Conservation (phyloP, 345 rosid species). For the Boechera retrofracta region DNA sequence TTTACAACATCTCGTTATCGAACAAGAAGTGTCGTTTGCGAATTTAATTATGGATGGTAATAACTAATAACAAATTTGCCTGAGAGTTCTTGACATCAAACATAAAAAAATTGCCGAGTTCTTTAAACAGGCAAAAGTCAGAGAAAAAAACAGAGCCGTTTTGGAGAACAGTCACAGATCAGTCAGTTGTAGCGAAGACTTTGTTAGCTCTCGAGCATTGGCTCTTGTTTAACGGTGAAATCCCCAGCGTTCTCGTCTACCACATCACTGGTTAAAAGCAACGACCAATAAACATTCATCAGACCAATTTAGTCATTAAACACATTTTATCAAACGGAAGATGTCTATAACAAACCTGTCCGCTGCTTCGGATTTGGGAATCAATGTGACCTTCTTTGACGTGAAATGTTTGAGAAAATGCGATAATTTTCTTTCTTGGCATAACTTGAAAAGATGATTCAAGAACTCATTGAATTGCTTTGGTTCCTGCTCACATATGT, state of each 20-base stretch:
- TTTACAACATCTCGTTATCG: too few species aligned
- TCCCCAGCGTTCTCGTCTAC: conserved; percentile 62
- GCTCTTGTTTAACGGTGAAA: conserved; percentile 54
- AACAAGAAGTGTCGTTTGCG: not conserved
- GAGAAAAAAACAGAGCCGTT: not conserved
- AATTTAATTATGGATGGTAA: not conserved
- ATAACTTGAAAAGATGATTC: conserved; percentile 46
- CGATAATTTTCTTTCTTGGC: conserved; percentile 48
- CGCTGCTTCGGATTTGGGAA: conserved; percentile 77
- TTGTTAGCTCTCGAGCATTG: conserved; percentile 41
- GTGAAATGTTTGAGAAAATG: conserved; percentile 56
- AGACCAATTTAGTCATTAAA: not conserved
- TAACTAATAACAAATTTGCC: not conserved
- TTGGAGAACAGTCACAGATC: not conserved
- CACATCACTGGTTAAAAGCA: conserved; percentile 59
- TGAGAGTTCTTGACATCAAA: not conserved
- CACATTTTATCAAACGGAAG: not conserved
- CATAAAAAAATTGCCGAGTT: not conserved
- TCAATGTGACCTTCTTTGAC: conserved; percentile 58
- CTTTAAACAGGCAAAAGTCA: not conserved
- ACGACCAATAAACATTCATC: conserved; percentile 12
- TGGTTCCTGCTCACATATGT: conserved; percentile 67
- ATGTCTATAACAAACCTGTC: conserved; percentile 65
- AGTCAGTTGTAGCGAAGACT: not conserved
- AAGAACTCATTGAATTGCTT: conserved; percentile 74